Conservation (phyloP, 2,329 filamentous ascomycete species). For the Diplocarpon rosae region DNA sequence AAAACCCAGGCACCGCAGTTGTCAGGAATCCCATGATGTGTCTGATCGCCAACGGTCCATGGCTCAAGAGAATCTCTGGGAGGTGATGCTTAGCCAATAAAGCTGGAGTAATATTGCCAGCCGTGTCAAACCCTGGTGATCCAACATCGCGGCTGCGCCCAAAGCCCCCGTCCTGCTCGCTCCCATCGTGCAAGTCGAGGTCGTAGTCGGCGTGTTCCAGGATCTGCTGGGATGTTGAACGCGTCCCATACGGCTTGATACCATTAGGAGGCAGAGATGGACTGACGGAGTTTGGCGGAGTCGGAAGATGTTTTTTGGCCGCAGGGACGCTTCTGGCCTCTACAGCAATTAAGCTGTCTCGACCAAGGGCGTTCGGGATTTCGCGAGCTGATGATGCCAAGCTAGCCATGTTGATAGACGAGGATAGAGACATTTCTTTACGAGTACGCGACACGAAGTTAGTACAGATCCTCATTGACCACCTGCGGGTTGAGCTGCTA, state of each 20-base stretch:
- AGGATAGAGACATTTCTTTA: conserved; percentile 26
- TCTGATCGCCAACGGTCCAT: conserved; percentile 86
- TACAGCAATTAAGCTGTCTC: conserved; percentile 66
- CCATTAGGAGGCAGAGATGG: conserved; percentile 75
- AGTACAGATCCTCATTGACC: conserved; percentile 11
- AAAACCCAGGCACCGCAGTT: conserved; percentile 85
- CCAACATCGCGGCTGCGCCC: conserved; percentile 14
- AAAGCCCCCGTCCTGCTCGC: conserved; percentile 20
- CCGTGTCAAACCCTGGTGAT: conserved; percentile 47
- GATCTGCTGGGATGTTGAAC: conserved; percentile 26
- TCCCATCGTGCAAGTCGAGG: conserved; percentile 66
- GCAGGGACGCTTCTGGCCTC: conserved; percentile 50
- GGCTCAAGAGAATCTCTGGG: conserved; percentile 77
- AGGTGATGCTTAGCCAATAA: conserved; percentile 86
- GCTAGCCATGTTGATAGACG: conserved; percentile 44
- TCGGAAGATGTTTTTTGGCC: conserved; percentile 56
- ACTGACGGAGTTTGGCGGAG: conserved; percentile 91
- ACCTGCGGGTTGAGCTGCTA: conserved; percentile 10
- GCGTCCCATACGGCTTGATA: conserved; percentile 50
- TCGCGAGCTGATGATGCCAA: conserved; percentile 54
- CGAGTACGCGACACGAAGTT: conserved; percentile 21
- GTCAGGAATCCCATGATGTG: conserved; percentile 93
- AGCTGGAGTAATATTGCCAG: conserved; percentile 71
- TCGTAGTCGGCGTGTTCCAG: conserved; percentile 70
- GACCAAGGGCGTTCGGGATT: conserved; percentile 48